Evolutionary conservation across 2,329 filamentous ascomycete species (phyloP).

Genomic region (Tolypocladium inflatum): DNA sequence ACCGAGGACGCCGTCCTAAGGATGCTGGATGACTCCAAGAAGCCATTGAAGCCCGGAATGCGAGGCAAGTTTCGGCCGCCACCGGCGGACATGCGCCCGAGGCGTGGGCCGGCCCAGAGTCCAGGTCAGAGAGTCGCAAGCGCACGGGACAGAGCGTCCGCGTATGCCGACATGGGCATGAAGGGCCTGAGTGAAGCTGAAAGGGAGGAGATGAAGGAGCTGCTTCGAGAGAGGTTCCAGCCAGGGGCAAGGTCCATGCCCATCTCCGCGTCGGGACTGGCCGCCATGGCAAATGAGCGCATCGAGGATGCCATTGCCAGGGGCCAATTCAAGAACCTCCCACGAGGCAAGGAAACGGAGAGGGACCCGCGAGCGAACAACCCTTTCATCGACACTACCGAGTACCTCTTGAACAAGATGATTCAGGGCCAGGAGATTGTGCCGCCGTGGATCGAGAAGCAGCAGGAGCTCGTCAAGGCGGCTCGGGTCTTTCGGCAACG

Average conservation of each 20-base stretch:
- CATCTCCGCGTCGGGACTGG: conserved; percentile 66
- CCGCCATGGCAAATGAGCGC: conserved; percentile 76
- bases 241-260: conserved; percentile 65
- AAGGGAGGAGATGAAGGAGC: conserved; percentile 57
- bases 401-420: conserved; percentile 98
- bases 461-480: conserved; percentile 73
- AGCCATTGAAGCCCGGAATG: conserved; percentile 49
- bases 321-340: conserved; percentile 80
- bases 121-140: conserved; percentile 38
- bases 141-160: conserved; percentile 48
- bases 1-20: conserved; percentile 68
- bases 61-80: conserved; percentile 37
- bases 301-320: conserved; percentile 92
- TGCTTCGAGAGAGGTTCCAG: conserved; percentile 73
- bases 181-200: conserved; percentile 60
- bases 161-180: conserved; percentile 39
- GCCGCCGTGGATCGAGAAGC: conserved; percentile 97
- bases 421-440: conserved; percentile 94
- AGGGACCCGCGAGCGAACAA: conserved; percentile 74
- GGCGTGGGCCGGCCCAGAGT: conserved; percentile 25
- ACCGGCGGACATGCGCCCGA: conserved; percentile 43
- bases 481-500: conserved; percentile 61
- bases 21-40: conserved; percentile 74
- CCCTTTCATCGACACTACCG: conserved; percentile 90
- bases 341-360: conserved; percentile 69